phyloP scores from a whole-genome alignment of 176 grass and related monocot genomes.

The Poa pratensis region DNA sequence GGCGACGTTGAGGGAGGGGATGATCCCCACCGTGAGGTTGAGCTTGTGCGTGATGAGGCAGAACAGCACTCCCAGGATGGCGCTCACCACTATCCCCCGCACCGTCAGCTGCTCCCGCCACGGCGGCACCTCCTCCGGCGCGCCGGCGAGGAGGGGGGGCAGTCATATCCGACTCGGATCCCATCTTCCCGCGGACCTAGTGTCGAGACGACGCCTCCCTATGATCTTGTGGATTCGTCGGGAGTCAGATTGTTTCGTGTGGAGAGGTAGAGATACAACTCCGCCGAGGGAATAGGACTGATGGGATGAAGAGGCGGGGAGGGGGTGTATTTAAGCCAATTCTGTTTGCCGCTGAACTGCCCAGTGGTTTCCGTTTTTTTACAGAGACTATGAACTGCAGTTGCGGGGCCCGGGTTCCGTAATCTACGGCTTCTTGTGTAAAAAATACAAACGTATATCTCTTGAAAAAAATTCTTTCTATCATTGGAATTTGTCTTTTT shows the following conservation, averaged over 20 bases:
- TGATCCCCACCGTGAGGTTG: conserved; percentile 61
- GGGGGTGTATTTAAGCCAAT: conserved; percentile 7
- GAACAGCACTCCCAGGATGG: conserved; percentile 58
- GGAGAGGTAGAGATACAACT: neutral
- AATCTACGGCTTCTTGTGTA: too few relatives aligned
- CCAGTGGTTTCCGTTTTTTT: neutral
- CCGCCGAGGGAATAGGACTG: neutral
- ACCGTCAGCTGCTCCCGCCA: conserved; percentile 69
- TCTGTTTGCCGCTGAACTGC: neutral
- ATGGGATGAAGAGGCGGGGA: neutral
- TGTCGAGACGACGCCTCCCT: neutral
- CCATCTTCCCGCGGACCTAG: conserved; percentile 41
- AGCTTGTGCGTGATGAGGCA: conserved; percentile 86
- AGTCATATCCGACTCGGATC: conserved; percentile 26
- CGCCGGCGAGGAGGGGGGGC: conserved; percentile 41
- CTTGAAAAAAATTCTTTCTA: too few relatives aligned
- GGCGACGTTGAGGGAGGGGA: conserved; percentile 66
- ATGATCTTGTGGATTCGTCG: neutral
- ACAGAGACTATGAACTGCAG: too few relatives aligned
- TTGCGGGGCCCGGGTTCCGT: too few relatives aligned
- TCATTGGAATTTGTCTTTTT: too few relatives aligned
- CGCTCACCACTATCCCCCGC: conserved; percentile 57
- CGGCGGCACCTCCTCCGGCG: conserved; percentile 43
- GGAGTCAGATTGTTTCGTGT: neutral
- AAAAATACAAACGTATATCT: too few relatives aligned